Evolutionary conservation across 2,329 filamentous ascomycete genomes (phyloP).

Genomic region (Tolypocladium inflatum): DNA sequence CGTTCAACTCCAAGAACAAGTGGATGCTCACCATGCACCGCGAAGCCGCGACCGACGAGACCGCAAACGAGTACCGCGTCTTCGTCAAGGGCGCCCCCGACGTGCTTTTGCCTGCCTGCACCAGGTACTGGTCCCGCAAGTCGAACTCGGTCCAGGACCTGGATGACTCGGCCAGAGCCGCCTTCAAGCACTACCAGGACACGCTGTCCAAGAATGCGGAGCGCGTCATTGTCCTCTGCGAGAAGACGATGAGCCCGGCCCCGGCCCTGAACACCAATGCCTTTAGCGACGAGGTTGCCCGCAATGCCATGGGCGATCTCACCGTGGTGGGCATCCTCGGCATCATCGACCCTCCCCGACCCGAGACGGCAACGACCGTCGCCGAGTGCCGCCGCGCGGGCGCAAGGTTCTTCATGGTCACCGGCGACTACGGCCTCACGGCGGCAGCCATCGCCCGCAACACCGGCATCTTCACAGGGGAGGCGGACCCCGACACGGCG

Average conservation of each 20-base stretch:
- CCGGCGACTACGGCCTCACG: constrained; percentile 41
- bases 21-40: constrained; percentile 34
- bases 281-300: constrained; percentile 39
- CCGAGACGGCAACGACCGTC: constrained; percentile 31
- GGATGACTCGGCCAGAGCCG: constrained; percentile 18
- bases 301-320: constrained; percentile 28
- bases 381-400: constrained; percentile 32
- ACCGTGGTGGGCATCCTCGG: constrained; percentile 43
- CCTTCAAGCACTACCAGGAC: constrained; percentile 27
- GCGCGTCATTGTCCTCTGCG: constrained; percentile 31
- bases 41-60: constrained; percentile 14
- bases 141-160: constrained; percentile 22
- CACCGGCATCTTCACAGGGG: constrained; percentile 50
- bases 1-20: constrained; percentile 42
- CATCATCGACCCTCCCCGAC: constrained; percentile 35
- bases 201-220: constrained; percentile 30
- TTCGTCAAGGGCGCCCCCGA: constrained; percentile 46
- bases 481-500: constrained; percentile 31
- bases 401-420: constrained; percentile 38
- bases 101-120: constrained; percentile 30
- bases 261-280: constrained; percentile 28
- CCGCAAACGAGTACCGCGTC: constrained; percentile 24
- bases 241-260: constrained; percentile 21
- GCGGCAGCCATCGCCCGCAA: constrained; percentile 57
- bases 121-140: constrained; percentile 23